A percentile compares a stretch with the other conserved stretches of the same genome.
phyloP scores from a whole-genome alignment of 441 rosid genomes.

The Pelargonium fulgidum region DNA sequence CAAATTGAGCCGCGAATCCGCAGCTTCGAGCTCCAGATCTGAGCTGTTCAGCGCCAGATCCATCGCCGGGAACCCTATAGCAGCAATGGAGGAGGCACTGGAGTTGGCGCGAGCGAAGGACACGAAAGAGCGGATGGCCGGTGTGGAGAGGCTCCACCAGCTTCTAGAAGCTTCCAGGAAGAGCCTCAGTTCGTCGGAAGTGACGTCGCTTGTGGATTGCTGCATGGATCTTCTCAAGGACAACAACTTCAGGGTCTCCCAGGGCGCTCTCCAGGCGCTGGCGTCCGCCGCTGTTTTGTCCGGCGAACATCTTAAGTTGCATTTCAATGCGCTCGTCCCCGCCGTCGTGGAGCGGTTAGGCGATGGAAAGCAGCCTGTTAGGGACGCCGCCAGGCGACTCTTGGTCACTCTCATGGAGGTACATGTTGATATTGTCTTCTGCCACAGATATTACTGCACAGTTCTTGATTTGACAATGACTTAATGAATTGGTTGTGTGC shows the following conservation, averaged over 20 bases:
- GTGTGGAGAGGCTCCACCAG: constrained; percentile 84
- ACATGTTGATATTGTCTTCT: neutral
- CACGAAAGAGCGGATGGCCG: constrained; percentile 98
- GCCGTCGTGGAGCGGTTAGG: constrained; percentile 94
- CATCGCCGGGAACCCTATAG: neutral
- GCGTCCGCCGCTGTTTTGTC: constrained; percentile 98
- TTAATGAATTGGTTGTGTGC: neutral
- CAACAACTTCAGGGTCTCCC: constrained; percentile 84
- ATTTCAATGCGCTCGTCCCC: constrained; percentile 91
- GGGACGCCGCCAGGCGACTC: constrained; percentile 90
- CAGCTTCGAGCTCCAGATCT: neutral
- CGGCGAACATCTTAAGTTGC: constrained; percentile 93
- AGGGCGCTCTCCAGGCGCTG: constrained; percentile 88
- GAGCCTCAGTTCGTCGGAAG: constrained; percentile 68
- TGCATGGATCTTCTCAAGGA: constrained; percentile 96
- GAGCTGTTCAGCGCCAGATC: neutral
- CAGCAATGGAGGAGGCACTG: neutral
- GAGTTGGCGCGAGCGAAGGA: constrained; percentile 44
- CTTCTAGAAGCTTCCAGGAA: constrained; percentile 81
- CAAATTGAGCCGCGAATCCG: neutral
- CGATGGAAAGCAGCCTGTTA: constrained; percentile 87
- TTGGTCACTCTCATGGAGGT: constrained; percentile 99
- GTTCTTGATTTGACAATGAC: neutral
- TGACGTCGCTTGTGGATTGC: constrained; percentile 74
- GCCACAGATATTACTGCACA: neutral